A percentile compares a stretch with the other conserved stretches of the same genome.
These are phyloP conservation scores for Verticillium dahliae DNA, from an alignment of 2,329 filamentous ascomycete genomes.

Conservation along the genomic window DNA sequence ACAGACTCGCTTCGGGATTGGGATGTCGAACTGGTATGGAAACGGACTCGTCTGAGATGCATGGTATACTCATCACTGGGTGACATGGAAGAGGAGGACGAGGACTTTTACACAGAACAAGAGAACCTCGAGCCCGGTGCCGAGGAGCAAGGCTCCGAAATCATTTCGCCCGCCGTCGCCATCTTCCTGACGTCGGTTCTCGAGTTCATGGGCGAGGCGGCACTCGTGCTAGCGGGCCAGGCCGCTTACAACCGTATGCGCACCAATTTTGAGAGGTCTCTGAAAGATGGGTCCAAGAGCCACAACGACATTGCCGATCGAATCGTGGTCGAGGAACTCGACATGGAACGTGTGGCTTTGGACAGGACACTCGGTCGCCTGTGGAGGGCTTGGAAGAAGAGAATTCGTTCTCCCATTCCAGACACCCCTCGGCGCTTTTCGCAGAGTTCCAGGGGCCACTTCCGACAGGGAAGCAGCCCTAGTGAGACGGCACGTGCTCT, in stretches of 20 bases:
- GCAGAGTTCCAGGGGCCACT: conserved; percentile 32
- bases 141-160: conserved; percentile 54
- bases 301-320: conserved; percentile 51
- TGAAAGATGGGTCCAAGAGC: conserved; percentile 42
- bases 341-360: conserved; percentile 88
- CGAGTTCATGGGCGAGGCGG: conserved; percentile 89
- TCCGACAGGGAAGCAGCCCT: conserved; percentile 29
- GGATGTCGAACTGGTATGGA: conserved; percentile 92
- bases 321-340: conserved; percentile 79
- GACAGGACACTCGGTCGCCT: conserved; percentile 82
- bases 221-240: conserved; percentile 79
- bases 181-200: conserved; percentile 95
- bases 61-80: conserved; percentile 98
- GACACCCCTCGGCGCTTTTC: conserved; percentile 44
- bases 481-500: conserved; percentile 28
- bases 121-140: conserved; percentile 60
- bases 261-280: conserved; percentile 50
- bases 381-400: conserved; percentile 95
- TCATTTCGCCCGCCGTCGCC: conserved; percentile 82
- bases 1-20: conserved; percentile 55
- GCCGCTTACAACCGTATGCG: conserved; percentile 68
- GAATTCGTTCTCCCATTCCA: conserved; percentile 53
- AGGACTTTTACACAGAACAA: conserved; percentile 79
- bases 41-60: conserved; percentile 82
- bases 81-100: conserved; percentile 96